A percentile compares a stretch with the other conserved stretches of the same genome.
phyloP scores from a whole-genome alignment of 164 flowering plant species.

The Litsea cubeba region DNA sequence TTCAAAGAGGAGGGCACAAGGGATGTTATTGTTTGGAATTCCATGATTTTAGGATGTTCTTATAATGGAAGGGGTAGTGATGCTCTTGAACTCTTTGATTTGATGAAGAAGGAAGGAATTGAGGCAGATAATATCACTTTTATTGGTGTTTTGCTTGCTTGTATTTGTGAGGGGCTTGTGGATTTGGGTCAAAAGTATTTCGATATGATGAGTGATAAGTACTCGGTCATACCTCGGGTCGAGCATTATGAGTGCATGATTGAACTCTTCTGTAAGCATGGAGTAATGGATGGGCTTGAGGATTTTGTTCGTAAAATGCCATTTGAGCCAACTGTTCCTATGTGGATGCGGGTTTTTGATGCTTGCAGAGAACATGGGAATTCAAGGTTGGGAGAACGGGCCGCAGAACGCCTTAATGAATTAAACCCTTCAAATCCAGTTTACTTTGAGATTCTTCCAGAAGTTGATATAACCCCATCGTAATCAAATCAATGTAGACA shows the following conservation, averaged over 20 bases:
- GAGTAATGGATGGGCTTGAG: constrained; percentile 46
- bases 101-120: constrained; percentile 38
- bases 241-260: constrained; percentile 64
- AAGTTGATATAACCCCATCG: not conserved
- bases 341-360: constrained; percentile 40
- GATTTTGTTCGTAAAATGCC: constrained; percentile 42
- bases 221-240: constrained; percentile 35
- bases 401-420: constrained; percentile 31
- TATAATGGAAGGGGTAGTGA: constrained; percentile 27
- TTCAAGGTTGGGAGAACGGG: constrained; percentile 39
- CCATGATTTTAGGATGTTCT: constrained; percentile 34
- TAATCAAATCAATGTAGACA: constrained; percentile 1
- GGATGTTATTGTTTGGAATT: constrained; percentile 46
- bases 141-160: constrained; percentile 46
- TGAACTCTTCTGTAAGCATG: constrained; percentile 43
- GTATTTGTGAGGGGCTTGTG: constrained; percentile 37
- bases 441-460: constrained; percentile 21
- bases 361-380: constrained; percentile 34
- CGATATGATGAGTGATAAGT: constrained; percentile 34
- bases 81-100: constrained; percentile 34
- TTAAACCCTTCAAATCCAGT: constrained; percentile 24
- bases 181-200: constrained; percentile 43
- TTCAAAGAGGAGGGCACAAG: constrained; percentile 22
- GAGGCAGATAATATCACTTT: constrained; percentile 51
- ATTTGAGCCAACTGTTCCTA: constrained; percentile 43